These are phyloP conservation scores for Plenodomus tracheiphilus DNA, from an alignment of 2,329 filamentous ascomycete genomes.

Conservation along the genomic window DNA sequence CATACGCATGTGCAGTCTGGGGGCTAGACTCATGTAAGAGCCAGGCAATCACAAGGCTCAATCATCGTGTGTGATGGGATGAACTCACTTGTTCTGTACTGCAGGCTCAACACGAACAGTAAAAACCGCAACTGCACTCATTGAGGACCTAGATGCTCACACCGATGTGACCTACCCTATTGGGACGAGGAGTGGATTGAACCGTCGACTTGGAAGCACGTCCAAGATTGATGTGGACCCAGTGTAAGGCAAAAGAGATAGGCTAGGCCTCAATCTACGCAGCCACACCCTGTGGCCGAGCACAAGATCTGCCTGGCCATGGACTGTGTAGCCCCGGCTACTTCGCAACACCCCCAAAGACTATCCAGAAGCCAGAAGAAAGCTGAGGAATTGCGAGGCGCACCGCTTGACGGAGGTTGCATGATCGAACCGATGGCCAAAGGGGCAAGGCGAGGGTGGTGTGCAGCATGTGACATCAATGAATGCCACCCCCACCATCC, in stretches of 20 bases:
- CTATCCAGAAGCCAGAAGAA: background rate
- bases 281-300: background rate
- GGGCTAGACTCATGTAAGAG: background rate
- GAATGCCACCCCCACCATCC: conserved; percentile 14
- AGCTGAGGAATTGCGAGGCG: background rate
- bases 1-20: too few relatives aligned
- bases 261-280: background rate
- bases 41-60: background rate
- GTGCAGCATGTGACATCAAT: conserved; percentile 17
- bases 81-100: background rate
- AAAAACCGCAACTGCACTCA: background rate
- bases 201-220: background rate
- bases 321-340: background rate
- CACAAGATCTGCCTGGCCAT: background rate
- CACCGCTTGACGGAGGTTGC: conserved; percentile 2
- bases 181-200: background rate
- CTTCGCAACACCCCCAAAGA: background rate
- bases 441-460: conserved; percentile 8
- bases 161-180: conserved; percentile 1
- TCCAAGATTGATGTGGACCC: background rate
- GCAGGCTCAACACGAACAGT: background rate
- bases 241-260: background rate
- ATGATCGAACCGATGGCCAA: conserved; percentile 6
- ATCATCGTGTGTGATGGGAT: background rate
- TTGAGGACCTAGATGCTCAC: background rate